phyloP scores from a whole-genome alignment of 208 protist species.

The Trypanosoma scelopori region DNA sequence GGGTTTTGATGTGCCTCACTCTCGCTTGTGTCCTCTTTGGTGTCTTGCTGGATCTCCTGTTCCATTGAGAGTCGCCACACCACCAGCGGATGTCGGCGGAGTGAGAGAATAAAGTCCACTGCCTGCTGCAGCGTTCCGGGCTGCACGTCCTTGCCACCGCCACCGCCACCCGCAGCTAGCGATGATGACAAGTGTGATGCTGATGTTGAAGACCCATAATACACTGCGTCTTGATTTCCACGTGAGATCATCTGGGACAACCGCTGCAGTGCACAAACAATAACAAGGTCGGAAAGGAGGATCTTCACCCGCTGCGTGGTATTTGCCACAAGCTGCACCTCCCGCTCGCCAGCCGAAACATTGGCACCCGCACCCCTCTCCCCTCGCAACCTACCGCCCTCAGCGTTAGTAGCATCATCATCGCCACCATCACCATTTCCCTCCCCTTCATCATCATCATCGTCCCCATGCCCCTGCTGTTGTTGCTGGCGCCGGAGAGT shows the following conservation, averaged over 20 bases:
- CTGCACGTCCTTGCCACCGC: background rate
- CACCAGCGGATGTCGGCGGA: conserved; percentile 21
- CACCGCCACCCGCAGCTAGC: background rate
- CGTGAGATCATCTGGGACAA: conserved; percentile 25
- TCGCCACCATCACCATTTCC: conserved; percentile 12
- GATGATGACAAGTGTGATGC: background rate
- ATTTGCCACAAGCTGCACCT: background rate
- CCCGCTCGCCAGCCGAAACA: background rate
- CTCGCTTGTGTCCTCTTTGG: background rate
- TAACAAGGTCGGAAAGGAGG: conserved; percentile 32
- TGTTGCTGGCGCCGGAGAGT: background rate
- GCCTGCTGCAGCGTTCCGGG: conserved; percentile 10
- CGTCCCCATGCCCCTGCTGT: background rate
- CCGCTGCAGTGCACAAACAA: conserved; percentile 47
- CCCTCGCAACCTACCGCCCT: background rate
- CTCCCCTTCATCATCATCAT: conserved; percentile 7
- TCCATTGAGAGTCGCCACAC: conserved; percentile 24
- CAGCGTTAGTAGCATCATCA: conserved; percentile 5
- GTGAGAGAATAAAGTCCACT: conserved; percentile 14
- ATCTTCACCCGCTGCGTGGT: conserved; percentile 13
- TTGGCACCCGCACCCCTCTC: no score
- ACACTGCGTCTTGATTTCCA: background rate
- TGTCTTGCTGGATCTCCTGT: conserved; percentile 2
- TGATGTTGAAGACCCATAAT: background rate
- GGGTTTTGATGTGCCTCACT: background rate